Evolutionary conservation across 2,329 filamentous ascomycete species (phyloP), one percentile per base, ranked within the genome.

Genomic region (Claviceps arundinis): DNA sequence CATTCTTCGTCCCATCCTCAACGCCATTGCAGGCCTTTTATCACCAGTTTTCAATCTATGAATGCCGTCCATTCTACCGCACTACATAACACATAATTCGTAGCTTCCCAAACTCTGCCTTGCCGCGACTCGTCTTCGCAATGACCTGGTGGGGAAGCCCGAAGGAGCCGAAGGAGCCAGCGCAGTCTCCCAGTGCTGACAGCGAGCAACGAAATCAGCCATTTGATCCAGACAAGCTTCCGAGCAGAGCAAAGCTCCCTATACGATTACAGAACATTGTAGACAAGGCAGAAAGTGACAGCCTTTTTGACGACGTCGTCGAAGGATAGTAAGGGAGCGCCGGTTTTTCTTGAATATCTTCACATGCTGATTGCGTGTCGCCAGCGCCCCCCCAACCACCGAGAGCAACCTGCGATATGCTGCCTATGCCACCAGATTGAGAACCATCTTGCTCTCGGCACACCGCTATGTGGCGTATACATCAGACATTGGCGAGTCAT

Each of bases 401-500:
- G 88, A 96, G 51, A 86, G 82, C 59, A 84, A 82, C 59, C 73
- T 95, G 62, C 86, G 93, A 62, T 98, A 97, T 70, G 91, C 90
- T 53, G 93, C 87, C 59, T 98, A 98, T 70, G 88, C 89, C 47
- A 82, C 84, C 55, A 84, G 93, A 48, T 72, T 93, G 56, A 83
- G 88, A 56, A 95, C 90, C 7, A 87, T 97, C 58, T 81, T 98
- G 62, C 74, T 90, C 59, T 89, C 87, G 16, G 90, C 90, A 4
- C 93, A 97, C 63, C 84, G 93, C 62, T 98, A 98, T 64, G 89
- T 98, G 48, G 93, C 93, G 52, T 98, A 98, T 67, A 97, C 93
- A 0, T 90, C 85, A 19, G 91, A 97, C 62, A 91, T 98, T 57
- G 93, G 93, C 65, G 93, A 98, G 69, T 94, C 87, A 0, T 98